Evolutionary conservation across 2,329 filamentous ascomycete species (phyloP).

Genomic region (Ophiosphaerella herpotricha): DNA sequence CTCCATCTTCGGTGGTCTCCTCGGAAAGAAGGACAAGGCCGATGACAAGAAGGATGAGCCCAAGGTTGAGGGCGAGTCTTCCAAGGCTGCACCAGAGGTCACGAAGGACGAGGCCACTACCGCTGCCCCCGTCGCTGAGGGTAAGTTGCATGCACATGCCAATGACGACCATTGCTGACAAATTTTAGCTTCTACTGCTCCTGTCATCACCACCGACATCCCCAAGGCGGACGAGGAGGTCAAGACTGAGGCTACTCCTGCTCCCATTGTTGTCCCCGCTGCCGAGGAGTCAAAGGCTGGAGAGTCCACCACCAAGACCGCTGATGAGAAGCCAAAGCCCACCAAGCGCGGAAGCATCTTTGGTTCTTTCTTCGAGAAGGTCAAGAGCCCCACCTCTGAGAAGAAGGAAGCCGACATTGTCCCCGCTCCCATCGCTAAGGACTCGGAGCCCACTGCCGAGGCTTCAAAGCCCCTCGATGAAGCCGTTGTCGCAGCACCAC

Average conservation of each 20-base stretch:
- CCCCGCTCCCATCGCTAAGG: constrained; percentile 54
- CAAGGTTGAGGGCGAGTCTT: constrained; percentile 39
- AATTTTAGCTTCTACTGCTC: constrained; percentile 31
- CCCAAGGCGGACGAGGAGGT: constrained; percentile 36
- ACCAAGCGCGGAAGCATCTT: constrained; percentile 88
- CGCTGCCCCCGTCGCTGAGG: constrained; percentile 37
- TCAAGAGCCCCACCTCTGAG: constrained; percentile 56
- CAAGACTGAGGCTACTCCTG: constrained; percentile 52
- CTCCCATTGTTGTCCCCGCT: constrained; percentile 12
- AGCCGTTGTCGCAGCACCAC: constrained; percentile 49
- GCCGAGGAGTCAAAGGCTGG: constrained; percentile 52
- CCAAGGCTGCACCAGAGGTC: constrained; percentile 39
- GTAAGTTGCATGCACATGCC: constrained; percentile 22
- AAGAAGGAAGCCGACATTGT: constrained; percentile 73
- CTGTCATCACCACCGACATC: constrained; percentile 40
- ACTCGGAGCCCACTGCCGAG: constrained; percentile 48
- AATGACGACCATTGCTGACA: no score
- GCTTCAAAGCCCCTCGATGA: constrained; percentile 40
- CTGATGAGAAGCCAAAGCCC: constrained; percentile 59
- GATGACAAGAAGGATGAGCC: constrained; percentile 47
- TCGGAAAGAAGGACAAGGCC: constrained; percentile 64
- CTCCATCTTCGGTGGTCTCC: constrained; percentile 62
- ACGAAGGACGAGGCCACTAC: constrained; percentile 35
- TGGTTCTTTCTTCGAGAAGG: constrained; percentile 69
- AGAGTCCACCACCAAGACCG: constrained; percentile 43